These are phyloP conservation scores for Solanum aculeatissimum DNA, from an alignment of 305 asterid genomes.

Conservation along the genomic window DNA sequence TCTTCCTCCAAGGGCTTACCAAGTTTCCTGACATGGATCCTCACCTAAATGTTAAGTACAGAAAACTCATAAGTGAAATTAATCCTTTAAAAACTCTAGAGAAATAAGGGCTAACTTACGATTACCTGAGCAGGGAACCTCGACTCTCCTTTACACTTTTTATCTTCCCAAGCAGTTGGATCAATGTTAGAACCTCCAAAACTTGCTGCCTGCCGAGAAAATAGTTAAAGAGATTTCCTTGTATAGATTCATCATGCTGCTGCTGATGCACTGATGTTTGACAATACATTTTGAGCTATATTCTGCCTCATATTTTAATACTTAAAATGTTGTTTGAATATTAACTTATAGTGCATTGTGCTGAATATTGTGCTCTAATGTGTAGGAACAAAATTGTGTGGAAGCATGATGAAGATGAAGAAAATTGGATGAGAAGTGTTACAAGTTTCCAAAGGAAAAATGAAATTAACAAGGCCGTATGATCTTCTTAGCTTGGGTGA, in stretches of 20 bases:
- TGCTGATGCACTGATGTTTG: neutral
- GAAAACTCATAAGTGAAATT: neutral
- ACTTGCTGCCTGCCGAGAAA: conserved; percentile 46
- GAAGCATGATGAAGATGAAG: neutral
- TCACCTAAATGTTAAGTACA: conserved; percentile 34
- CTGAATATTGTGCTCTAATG: neutral
- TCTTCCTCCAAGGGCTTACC: conserved; percentile 91
- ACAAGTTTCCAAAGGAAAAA: neutral
- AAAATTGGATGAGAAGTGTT: neutral
- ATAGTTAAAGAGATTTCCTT: neutral
- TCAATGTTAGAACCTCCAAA: conserved; percentile 97
- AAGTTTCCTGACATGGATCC: conserved; percentile 60
- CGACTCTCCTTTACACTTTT: conserved; percentile 94
- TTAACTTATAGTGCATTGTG: neutral
- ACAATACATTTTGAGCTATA: neutral
- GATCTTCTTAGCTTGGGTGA: neutral
- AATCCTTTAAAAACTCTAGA: neutral
- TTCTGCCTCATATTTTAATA: neutral
- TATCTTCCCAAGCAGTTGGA: conserved; percentile 98
- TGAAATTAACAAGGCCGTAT: neutral
- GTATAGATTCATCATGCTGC: neutral
- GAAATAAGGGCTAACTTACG: neutral
- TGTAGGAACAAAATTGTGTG: neutral
- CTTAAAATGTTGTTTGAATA: neutral
- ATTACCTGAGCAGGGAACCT: conserved; percentile 98